Percentiles rank a stretch among this genome's conserved stretches.
These are phyloP conservation scores for Setaria italica DNA, from an alignment of 202 grass and related monocot species.

Conservation along the genomic window DNA sequence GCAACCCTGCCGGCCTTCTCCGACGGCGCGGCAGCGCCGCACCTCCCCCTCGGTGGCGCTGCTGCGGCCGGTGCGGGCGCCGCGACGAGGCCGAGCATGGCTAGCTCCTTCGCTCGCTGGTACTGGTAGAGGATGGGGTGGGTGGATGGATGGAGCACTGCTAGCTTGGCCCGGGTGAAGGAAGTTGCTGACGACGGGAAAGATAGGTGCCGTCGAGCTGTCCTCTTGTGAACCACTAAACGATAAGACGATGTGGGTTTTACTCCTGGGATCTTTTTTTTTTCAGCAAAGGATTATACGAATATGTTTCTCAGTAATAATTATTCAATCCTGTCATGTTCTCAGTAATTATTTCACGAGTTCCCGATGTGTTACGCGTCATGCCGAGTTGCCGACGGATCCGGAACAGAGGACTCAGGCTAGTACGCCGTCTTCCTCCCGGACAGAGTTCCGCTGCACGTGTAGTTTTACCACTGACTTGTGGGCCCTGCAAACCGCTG, in stretches of 20 bases:
- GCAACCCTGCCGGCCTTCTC: slow-evolving; percentile 18
- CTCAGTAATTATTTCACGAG: no score
- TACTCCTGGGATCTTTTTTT: neutral
- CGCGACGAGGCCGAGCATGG: slow-evolving; percentile 48
- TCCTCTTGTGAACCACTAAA: slow-evolving; percentile 47
- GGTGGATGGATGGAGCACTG: slow-evolving; percentile 3
- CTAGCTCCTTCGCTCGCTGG: neutral
- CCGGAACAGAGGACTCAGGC: neutral
- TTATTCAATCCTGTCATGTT: neutral
- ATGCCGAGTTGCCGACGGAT: neutral
- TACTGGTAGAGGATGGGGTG: neutral
- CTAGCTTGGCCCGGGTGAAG: neutral
- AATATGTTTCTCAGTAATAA: no score
- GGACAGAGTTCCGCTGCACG: no score
- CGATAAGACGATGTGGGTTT: neutral
- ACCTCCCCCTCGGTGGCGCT: slow-evolving; percentile 1
- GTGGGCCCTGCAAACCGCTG: no score
- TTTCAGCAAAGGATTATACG: neutral
- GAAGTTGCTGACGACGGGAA: neutral
- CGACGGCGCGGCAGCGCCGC: slow-evolving; percentile 18
- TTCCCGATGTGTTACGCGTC: neutral
- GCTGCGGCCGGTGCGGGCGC: slow-evolving; percentile 30
- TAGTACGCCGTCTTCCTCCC: neutral
- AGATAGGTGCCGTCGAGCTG: slow-evolving; percentile 31
- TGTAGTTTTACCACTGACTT: no score